Evolutionary conservation across 176 grass and related monocot genomes (phyloP).

Genomic region (Raddia distichophylla): DNA sequence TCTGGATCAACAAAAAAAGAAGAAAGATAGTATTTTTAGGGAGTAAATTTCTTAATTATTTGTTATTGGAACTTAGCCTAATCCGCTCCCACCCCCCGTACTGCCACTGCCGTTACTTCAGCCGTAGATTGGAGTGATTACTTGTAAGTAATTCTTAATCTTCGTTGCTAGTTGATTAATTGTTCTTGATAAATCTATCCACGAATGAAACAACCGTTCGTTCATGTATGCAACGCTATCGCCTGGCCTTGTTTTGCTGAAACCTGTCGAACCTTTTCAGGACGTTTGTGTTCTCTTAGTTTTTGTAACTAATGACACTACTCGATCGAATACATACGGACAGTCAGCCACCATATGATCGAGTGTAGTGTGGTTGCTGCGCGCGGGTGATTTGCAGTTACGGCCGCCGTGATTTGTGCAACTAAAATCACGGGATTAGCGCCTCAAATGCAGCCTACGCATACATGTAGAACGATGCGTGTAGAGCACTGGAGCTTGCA

Average conservation of each 20-base stretch:
- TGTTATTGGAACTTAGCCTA: too few species aligned
- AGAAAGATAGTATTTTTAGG: too few species aligned
- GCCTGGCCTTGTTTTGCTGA: neutral
- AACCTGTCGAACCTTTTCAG: neutral
- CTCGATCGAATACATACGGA: neutral
- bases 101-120: too few species aligned
- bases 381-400: neutral
- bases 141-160: too few species aligned
- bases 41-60: too few species aligned
- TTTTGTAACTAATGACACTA: neutral
- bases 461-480: too few species aligned
- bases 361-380: neutral
- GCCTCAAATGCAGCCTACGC: neutral
- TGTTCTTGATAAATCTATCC: too few species aligned
- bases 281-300: neutral
- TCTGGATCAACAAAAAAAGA: too few species aligned
- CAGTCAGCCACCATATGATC: too few species aligned
- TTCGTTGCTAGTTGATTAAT: neutral
- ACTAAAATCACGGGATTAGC: constrained; percentile 7
- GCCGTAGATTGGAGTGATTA: neutral
- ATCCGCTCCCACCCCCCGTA: too few species aligned
- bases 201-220: neutral
- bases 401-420: constrained; percentile 5
- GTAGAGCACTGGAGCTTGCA: too few species aligned
- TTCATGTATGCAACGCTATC: too few species aligned